Percentiles rank a stretch among this genome's conserved stretches.
These are phyloP conservation scores for Acanthamoeba sp. DNA, from an alignment of 208 protist genomes.

Conservation along the genomic window DNA sequence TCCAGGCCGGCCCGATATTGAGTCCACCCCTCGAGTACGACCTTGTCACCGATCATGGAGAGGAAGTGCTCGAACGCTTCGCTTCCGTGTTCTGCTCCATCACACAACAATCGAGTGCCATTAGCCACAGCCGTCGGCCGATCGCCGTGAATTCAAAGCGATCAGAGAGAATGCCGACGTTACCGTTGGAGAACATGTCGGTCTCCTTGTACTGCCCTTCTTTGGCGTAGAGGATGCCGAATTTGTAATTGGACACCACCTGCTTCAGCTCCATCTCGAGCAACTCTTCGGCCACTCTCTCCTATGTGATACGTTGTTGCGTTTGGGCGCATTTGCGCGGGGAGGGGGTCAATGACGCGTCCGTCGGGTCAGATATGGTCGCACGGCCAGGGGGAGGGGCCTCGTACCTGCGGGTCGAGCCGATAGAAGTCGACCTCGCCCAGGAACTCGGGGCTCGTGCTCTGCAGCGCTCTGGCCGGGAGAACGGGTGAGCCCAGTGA, in stretches of 20 bases:
- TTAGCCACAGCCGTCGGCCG: no score
- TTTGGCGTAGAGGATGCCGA: constrained; percentile 85
- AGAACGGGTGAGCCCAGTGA: no score
- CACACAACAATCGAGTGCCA: background rate
- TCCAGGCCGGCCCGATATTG: constrained; percentile 86
- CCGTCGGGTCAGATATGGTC: background rate
- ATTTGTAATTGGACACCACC: constrained; percentile 81
- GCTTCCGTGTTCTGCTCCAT: constrained; percentile 57
- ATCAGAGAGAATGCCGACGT: background rate
- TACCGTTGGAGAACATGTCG: constrained; percentile 86
- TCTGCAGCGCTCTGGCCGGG: background rate
- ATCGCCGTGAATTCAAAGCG: background rate
- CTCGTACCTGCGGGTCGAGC: background rate
- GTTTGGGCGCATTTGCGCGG: background rate
- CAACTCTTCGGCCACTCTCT: constrained; percentile 11
- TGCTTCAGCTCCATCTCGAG: constrained; percentile 57
- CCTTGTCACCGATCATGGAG: constrained; percentile 80
- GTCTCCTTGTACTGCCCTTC: constrained; percentile 80
- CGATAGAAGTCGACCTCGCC: background rate
- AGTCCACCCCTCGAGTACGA: constrained; percentile 80
- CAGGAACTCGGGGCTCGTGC: background rate
- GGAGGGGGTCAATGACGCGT: background rate
- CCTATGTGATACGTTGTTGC: background rate
- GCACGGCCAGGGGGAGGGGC: background rate
- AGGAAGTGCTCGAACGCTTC: constrained; percentile 84